These are phyloP conservation scores for Pythium monospermum DNA, from an alignment of 352 stramenopile species.

Conservation along the genomic window DNA sequence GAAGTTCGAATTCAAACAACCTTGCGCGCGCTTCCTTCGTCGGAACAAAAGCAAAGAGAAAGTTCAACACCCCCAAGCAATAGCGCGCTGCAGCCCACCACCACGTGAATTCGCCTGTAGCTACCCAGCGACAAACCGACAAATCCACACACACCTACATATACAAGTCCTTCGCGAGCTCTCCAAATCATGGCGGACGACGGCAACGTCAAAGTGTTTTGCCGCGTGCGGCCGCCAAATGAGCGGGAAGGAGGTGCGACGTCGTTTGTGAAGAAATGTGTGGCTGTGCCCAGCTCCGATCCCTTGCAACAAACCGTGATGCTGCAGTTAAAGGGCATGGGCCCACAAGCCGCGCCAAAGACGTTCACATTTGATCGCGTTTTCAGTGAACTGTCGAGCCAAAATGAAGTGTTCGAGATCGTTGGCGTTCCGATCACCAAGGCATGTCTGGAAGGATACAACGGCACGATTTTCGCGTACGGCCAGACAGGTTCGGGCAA, in stretches of 20 bases:
- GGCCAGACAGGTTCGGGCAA: slow-evolving; percentile 82
- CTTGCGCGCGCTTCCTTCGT: not conserved
- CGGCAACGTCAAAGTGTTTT: slow-evolving; percentile 84
- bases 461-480: slow-evolving; percentile 86
- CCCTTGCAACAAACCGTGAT: slow-evolving; percentile 50
- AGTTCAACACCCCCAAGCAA: too few relatives aligned
- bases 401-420: slow-evolving; percentile 90
- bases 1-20: slow-evolving; percentile 1
- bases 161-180: not conserved
- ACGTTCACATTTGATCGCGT: slow-evolving; percentile 91
- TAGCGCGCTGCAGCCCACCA: too few relatives aligned
- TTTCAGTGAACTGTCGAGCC: slow-evolving; percentile 83
- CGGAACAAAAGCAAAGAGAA: not conserved
- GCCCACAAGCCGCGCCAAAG: slow-evolving; percentile 29
- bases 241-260: slow-evolving; percentile 52
- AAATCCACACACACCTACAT: not conserved
- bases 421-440: slow-evolving; percentile 81
- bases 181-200: slow-evolving; percentile 41
- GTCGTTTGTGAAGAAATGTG: slow-evolving; percentile 57
- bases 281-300: slow-evolving; percentile 41
- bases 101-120: too few relatives aligned
- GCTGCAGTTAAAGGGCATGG: slow-evolving; percentile 39
- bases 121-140: too few relatives aligned
- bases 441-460: slow-evolving; percentile 78
- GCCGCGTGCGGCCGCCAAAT: slow-evolving; percentile 78